Conservation (phyloP, 306 rosid genomes). For the Lathyrus aphaca region DNA sequence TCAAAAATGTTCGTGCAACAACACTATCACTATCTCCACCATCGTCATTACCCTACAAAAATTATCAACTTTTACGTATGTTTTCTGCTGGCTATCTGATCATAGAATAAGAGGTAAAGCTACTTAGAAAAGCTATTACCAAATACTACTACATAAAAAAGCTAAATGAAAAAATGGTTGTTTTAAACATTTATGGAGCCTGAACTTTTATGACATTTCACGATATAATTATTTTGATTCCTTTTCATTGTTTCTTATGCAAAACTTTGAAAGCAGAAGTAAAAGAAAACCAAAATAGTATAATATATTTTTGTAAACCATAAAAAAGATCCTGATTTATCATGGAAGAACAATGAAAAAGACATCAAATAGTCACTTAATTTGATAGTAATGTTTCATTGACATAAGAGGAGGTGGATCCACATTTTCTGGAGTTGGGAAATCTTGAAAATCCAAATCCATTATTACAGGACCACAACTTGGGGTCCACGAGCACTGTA, state of each 20-base stretch:
- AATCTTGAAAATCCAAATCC: not conserved
- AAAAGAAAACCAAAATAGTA: not conserved
- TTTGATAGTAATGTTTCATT: not conserved
- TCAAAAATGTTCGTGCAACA: conserved; percentile 83
- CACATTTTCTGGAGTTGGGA: not conserved
- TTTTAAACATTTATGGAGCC: not conserved
- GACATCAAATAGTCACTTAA: not conserved
- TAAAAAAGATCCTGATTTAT: not conserved
- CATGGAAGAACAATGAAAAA: not conserved
- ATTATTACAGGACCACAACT: not conserved
- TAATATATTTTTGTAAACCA: not conserved
- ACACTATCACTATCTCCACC: conserved; percentile 53
- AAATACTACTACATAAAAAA: not conserved
- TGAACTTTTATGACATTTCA: not conserved
- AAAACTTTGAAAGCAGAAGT: not conserved
- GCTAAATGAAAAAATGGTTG: conserved; percentile 5
- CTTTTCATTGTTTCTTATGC: not conserved
- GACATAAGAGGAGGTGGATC: not conserved
- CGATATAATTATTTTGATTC: not conserved
- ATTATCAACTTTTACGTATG: conserved; percentile 19
- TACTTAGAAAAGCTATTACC: not conserved
- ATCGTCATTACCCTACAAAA: conserved; percentile 67
- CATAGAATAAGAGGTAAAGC: not conserved
- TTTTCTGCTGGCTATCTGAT: conserved; percentile 18
- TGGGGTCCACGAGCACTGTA: not conserved